These are phyloP conservation scores for Sporormia fimetaria DNA, from an alignment of 495 filamentous ascomycete genomes.

Conservation along the genomic window DNA sequence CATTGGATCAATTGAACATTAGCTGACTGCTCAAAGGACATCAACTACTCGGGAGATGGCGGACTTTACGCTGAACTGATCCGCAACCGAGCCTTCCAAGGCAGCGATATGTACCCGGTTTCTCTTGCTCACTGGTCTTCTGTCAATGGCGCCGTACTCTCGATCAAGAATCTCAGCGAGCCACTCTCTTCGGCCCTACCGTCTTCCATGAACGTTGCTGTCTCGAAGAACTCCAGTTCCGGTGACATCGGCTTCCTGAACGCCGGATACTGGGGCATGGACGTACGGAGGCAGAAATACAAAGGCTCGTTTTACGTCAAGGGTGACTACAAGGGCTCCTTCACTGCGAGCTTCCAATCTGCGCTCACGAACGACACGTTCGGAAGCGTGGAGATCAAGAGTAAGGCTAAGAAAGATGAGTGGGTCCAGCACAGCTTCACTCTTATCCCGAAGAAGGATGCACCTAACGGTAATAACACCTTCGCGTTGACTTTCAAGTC, in stretches of 20 bases:
- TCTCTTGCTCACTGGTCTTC: conserved; percentile 9
- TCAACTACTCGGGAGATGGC: conserved; percentile 26
- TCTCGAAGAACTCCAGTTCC: background rate
- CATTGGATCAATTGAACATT: background rate
- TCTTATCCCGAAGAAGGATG: conserved; percentile 28
- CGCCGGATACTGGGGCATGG: conserved; percentile 25
- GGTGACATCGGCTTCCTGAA: conserved; percentile 3
- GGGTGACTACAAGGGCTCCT: conserved; percentile 10
- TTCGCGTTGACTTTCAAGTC: conserved; percentile 51
- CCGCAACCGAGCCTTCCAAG: conserved; percentile 28
- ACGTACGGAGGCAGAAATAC: conserved; percentile 23
- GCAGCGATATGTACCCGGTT: conserved; percentile 10
- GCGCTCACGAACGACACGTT: conserved; percentile 27
- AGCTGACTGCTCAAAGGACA: conserved; percentile 12
- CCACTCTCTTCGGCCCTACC: conserved; percentile 14
- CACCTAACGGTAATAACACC: conserved; percentile 53
- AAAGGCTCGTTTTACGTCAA: conserved; percentile 25
- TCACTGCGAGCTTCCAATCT: conserved; percentile 25
- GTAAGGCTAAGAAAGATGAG: conserved; percentile 12
- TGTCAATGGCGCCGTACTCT: conserved; percentile 13
- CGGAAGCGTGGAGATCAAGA: conserved; percentile 12
- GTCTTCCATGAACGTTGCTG: conserved; percentile 10
- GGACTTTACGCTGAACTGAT: conserved; percentile 28
- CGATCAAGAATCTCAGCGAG: conserved; percentile 8
- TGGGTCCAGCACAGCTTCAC: conserved; percentile 22